These are phyloP conservation scores for Cutaneotrichosporon cutaneum DNA, from an alignment of 1,284 basidiomycete species.

Conservation along the genomic window DNA sequence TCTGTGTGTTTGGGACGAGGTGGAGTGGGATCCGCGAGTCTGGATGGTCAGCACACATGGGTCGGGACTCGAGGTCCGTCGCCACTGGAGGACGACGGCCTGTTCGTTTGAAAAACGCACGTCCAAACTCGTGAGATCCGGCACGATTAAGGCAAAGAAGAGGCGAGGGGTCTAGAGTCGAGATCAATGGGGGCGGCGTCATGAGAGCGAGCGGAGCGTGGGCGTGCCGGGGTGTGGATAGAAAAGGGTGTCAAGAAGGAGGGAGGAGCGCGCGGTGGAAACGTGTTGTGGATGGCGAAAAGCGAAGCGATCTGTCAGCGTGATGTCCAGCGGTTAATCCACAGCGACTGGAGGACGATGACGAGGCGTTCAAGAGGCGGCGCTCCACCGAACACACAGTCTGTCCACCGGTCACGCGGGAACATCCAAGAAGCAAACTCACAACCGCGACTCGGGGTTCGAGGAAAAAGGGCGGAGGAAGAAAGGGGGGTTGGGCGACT, in stretches of 20 bases:
- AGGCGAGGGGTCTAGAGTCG: conserved; percentile 1
- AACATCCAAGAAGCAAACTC: conserved; percentile 4
- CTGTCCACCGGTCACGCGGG: not conserved
- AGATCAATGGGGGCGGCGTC: not conserved
- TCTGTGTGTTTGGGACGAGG: conserved; percentile 17
- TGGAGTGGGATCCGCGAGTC: conserved; percentile 25
- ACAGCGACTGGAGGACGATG: not conserved
- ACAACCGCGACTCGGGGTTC: conserved; percentile 6
- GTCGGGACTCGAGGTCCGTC: not conserved
- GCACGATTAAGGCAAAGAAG: not conserved
- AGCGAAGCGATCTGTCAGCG: not conserved
- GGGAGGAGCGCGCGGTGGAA: not conserved
- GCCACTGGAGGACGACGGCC: conserved; percentile 2
- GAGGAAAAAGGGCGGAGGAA: not conserved
- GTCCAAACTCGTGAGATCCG: conserved; percentile 17
- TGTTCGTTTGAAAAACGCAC: conserved; percentile 14
- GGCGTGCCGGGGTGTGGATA: not conserved
- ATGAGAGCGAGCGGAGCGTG: not conserved
- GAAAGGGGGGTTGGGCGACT: not conserved
- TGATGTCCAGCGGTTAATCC: not conserved
- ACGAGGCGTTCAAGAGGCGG: not conserved
- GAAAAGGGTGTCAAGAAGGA: not conserved
- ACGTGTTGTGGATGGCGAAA: not conserved
- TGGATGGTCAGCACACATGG: not conserved
- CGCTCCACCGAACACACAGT: not conserved